Conservation (phyloP, 2,329 filamentous ascomycete genomes). For the Pseudocercospora ulei region DNA sequence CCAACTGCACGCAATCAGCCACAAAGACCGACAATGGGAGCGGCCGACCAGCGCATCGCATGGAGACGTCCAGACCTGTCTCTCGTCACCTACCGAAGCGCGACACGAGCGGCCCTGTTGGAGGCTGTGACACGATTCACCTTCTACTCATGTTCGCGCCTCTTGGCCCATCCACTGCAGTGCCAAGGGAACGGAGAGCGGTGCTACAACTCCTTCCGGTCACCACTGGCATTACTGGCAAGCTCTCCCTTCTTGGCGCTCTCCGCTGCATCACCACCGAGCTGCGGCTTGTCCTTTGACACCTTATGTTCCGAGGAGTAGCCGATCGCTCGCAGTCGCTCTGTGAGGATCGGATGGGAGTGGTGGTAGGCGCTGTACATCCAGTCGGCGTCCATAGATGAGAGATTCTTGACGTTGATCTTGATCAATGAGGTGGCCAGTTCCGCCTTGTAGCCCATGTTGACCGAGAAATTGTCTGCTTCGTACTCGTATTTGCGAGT, state of each 20-base stretch:
- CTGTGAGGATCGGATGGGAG: constrained; percentile 90
- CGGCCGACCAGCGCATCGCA: no score
- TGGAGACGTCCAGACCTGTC: no score
- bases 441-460: constrained; percentile 72
- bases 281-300: constrained; percentile 37
- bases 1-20: no score
- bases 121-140: not conserved
- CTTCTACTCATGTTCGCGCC: not conserved
- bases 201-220: constrained; percentile 13
- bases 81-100: no score
- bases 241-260: constrained; percentile 1
- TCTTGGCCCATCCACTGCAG: not conserved
- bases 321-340: constrained; percentile 79
- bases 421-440: constrained; percentile 86
- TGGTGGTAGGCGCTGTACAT: constrained; percentile 98
- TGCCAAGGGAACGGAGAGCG: not conserved
- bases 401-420: constrained; percentile 95
- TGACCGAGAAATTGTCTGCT: constrained; percentile 74
- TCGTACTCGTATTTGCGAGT: constrained; percentile 93
- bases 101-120: no score
- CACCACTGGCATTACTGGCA: constrained; percentile 5
- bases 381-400: constrained; percentile 97
- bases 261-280: constrained; percentile 13
- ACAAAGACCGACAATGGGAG: no score
- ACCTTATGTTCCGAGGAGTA: constrained; percentile 63